Evolutionary conservation across 2,329 filamentous ascomycete species (phyloP).

Genomic region (Raffaelea albimanens): DNA sequence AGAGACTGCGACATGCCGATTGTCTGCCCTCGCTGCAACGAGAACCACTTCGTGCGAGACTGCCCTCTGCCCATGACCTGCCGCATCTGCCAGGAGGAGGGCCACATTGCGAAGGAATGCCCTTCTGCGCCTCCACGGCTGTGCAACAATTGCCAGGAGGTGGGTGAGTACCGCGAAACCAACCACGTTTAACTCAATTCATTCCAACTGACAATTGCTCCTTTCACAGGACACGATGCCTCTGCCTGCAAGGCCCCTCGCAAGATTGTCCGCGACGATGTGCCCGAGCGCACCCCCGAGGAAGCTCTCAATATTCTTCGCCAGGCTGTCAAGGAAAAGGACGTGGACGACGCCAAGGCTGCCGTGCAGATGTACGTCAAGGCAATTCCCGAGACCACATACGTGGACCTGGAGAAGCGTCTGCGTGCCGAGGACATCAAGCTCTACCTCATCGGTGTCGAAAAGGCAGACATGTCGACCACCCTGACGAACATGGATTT

Average conservation of each 20-base stretch:
- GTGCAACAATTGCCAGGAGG: constrained; percentile 53
- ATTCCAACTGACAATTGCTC: neutral
- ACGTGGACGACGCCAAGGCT: constrained; percentile 55
- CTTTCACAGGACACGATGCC: constrained; percentile 40
- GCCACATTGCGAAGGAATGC: constrained; percentile 45
- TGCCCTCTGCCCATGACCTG: constrained; percentile 31
- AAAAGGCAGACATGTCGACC: constrained; percentile 40
- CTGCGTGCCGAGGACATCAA: constrained; percentile 45
- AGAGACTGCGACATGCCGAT: constrained; percentile 49
- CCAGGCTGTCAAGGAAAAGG: constrained; percentile 40
- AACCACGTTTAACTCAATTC: too few species aligned
- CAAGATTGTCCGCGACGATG: constrained; percentile 42
- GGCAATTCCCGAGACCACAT: constrained; percentile 45
- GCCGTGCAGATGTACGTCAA: constrained; percentile 53
- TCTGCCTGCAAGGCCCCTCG: constrained; percentile 50
- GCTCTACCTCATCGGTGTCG: constrained; percentile 53
- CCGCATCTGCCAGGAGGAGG: constrained; percentile 33
- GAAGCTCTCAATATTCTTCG: constrained; percentile 49
- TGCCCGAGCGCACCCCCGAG: constrained; percentile 41
- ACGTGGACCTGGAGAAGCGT: constrained; percentile 49
- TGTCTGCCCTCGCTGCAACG: constrained; percentile 34
- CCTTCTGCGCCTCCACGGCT: constrained; percentile 40
- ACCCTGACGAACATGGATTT: constrained; percentile 64
- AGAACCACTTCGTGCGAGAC: constrained; percentile 41
- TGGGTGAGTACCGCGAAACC: constrained; percentile 33